Conservation (phyloP, 768 basidiomycete genomes). For the Multifurca ochricompacta region DNA sequence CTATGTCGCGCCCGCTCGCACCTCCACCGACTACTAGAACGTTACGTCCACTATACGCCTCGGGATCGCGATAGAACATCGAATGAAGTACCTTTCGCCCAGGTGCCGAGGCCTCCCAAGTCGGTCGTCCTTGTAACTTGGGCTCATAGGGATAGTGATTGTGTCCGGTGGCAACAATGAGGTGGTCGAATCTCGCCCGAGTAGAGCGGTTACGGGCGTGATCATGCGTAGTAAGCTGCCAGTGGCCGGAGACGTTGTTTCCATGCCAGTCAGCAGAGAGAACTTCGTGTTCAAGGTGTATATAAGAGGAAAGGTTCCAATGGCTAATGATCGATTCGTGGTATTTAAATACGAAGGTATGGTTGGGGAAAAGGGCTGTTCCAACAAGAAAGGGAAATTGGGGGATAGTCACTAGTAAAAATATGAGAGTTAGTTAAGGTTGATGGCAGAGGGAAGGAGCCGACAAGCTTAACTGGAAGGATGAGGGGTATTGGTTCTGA, state of each 20-base stretch:
- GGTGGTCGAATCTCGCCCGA: too few species aligned
- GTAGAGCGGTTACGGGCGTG: constrained; percentile 19
- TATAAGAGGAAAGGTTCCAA: constrained; percentile 32
- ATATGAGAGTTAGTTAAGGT: neutral
- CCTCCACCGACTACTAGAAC: too few species aligned
- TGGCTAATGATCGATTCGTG: constrained; percentile 37
- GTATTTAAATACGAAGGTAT: constrained; percentile 40
- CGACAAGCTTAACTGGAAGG: constrained; percentile 33
- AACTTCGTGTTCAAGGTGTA: too few species aligned
- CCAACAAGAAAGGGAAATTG: too few species aligned
- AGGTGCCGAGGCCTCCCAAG: constrained; percentile 35
- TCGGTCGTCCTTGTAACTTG: constrained; percentile 39
- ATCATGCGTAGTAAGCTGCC: constrained; percentile 36
- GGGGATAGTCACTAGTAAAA: constrained; percentile 40
- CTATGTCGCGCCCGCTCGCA: too few species aligned
- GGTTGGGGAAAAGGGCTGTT: constrained; percentile 44
- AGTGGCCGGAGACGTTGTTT: constrained; percentile 32
- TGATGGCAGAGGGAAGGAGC: neutral
- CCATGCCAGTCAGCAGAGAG: too few species aligned
- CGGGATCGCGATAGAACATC: too few species aligned
- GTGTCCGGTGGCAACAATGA: constrained; percentile 48
- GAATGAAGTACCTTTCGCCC: constrained; percentile 42
- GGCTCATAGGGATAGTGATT: constrained; percentile 44
- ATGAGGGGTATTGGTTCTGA: constrained; percentile 48
- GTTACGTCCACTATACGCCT: constrained; percentile 33